Base-by-base conservation (phyloP, 345 rosid species). In the Murraya koenigii region DNA sequence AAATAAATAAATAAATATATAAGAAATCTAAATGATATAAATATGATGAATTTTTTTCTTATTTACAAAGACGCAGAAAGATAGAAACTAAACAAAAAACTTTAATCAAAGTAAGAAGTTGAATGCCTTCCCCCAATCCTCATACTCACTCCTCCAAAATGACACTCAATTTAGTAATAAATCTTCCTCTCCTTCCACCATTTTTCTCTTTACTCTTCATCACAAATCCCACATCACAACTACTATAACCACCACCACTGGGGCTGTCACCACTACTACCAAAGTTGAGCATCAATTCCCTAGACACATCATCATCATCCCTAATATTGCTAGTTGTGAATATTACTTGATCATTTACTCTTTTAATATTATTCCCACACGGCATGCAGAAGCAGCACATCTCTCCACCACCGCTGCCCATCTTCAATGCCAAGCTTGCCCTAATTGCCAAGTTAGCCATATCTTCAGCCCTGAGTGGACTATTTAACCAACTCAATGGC, bases 391-490 rank as follows among this genome's bases (percentile, higher is more conserved):
- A 69, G 19, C 26, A 47, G 59, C 72, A 69, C 58, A 15, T 69
- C 59, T 69, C 36, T 68, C 35, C 55, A 22, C 5, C 6, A 8
- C 72, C 72, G 15, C 13, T 33, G 3, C 8, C 9, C 9, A 38
- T n/a, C 36, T 25, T 26, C 20, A 44, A 75, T 5, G 90, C 94
- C 11, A 78, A 72, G 81, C 84, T 83, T 22, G 92, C 90, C 82
- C 85, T 90, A 56, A 83, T 82, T 3, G 88, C 91, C 93, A 90
- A 81, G 75, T 88, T 77, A 41, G 85, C 89, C 90, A 90, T 87
- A 65, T 87, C 85, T 60, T 83, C 89, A 3, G 83, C 76, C 13
- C 65, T 69, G 1, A 87, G 74, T 0, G 83, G 87, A 41, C 66
- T 75, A n/a, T 79, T 81, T 28, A 90, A 41, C 47, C 47, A 62